A percentile compares a stretch with the other conserved stretches of the same genome.
These are phyloP conservation scores for Vinca minor DNA, from an alignment of 257 asterid species.

Conservation along the genomic window DNA sequence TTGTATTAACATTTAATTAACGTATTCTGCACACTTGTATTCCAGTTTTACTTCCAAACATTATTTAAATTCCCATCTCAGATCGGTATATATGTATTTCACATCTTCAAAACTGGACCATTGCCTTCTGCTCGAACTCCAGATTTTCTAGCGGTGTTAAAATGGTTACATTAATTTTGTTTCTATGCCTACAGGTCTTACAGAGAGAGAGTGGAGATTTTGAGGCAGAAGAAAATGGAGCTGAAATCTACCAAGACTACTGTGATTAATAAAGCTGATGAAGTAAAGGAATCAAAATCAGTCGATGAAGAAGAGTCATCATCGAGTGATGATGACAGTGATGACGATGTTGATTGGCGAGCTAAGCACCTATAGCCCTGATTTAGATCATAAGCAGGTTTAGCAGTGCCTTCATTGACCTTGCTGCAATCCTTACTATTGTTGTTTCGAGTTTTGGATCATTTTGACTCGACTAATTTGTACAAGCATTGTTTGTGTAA, in stretches of 20 bases:
- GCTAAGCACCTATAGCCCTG: slow-evolving; percentile 58
- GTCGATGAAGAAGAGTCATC: slow-evolving; percentile 37
- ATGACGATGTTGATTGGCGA: slow-evolving; percentile 81
- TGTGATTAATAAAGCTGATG: slow-evolving; percentile 26
- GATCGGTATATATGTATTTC: no score
- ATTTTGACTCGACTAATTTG: not conserved
- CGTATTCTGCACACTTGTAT: no score
- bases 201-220: slow-evolving; percentile 59
- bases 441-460: not conserved
- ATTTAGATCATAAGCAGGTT: no score
- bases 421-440: not conserved
- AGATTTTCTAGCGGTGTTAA: no score
- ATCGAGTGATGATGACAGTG: slow-evolving; percentile 59
- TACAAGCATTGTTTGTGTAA: not conserved
- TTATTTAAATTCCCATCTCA: no score
- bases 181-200: slow-evolving; percentile 43
- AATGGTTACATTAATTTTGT: no score
- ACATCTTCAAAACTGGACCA: no score
- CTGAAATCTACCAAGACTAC: slow-evolving; percentile 53
- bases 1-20: no score
- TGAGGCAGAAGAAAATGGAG: slow-evolving; percentile 64
- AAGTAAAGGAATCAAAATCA: slow-evolving; percentile 18
- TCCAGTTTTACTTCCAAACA: no score
- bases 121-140: no score
- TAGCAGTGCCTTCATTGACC: no score